A percentile compares a stretch with the other conserved stretches of the same genome.
Conservation (phyloP, 345 rosid species). For the Dipteronia dyeriana region DNA sequence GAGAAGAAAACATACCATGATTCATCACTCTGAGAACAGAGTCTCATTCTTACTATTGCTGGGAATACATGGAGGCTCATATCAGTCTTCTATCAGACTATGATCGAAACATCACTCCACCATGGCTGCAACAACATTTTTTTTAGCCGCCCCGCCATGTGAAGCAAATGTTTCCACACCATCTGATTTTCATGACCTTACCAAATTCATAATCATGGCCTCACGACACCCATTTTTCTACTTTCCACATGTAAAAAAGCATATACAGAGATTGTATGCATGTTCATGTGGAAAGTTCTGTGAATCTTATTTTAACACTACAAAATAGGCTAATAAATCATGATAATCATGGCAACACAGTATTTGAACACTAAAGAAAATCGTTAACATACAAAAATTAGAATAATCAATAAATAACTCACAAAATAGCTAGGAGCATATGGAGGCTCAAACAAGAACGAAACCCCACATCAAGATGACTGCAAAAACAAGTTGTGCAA, state of each 20-base stretch:
- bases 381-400: background rate
- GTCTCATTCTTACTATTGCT: background rate
- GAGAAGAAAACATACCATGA: background rate
- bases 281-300: too few species aligned
- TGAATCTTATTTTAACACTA: too few species aligned
- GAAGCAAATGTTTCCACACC: background rate
- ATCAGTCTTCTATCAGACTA: background rate
- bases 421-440: background rate
- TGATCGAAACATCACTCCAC: background rate
- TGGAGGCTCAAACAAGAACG: background rate
- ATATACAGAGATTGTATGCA: too few species aligned
- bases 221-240: background rate
- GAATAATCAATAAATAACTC: background rate
- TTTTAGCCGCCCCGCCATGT: conserved; percentile 18
- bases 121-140: conserved; percentile 11
- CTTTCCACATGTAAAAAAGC: too few species aligned
- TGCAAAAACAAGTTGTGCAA: too few species aligned
- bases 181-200: background rate
- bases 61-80: conserved; percentile 10
- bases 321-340: too few species aligned
- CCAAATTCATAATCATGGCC: conserved; percentile 8
- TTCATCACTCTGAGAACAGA: background rate
- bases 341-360: background rate
- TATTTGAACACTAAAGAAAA: background rate
- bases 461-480: conserved; percentile 18